Percentiles rank a stretch among this genome's conserved stretches.
phyloP scores from a whole-genome alignment of 306 rosid genomes.

The Lagenaria siceraria region DNA sequence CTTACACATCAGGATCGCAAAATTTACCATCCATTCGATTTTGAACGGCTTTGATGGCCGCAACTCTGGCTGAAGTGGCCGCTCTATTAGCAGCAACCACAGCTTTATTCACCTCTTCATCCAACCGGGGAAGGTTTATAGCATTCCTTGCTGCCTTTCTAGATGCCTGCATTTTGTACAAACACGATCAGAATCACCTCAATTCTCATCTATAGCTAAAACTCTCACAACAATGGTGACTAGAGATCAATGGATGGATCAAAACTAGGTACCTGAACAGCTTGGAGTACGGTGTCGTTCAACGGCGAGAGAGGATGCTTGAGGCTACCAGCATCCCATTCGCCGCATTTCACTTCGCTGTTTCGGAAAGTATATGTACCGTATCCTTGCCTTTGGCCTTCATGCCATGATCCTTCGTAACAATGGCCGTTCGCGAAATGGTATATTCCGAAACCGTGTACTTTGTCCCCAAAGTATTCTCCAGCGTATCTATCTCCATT shows the following conservation, averaged over 20 bases:
- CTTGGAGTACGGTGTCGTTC: slow-evolving; percentile 43
- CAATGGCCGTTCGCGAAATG: slow-evolving; percentile 92
- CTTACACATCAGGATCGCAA: slow-evolving; percentile 47
- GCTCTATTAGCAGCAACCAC: slow-evolving; percentile 77
- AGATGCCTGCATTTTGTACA: neutral
- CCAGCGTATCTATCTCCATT: slow-evolving; percentile 97
- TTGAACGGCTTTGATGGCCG: slow-evolving; percentile 95
- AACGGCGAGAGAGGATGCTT: slow-evolving; percentile 46
- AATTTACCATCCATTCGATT: slow-evolving; percentile 89
- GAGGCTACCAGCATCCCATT: slow-evolving; percentile 86
- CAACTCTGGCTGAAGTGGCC: slow-evolving; percentile 93
- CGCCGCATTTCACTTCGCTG: slow-evolving; percentile 65
- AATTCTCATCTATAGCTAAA: neutral
- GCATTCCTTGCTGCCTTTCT: slow-evolving; percentile 46
- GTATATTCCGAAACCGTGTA: slow-evolving; percentile 93
- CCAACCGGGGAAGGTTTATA: slow-evolving; percentile 49
- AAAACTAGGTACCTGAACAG: slow-evolving; percentile 52
- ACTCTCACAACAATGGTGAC: neutral
- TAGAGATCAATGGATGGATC: neutral
- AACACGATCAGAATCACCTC: neutral
- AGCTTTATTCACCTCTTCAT: slow-evolving; percentile 70
- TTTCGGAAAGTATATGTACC: slow-evolving; percentile 67
- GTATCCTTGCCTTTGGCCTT: slow-evolving; percentile 83
- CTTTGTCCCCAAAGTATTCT: slow-evolving; percentile 90
- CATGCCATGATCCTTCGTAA: slow-evolving; percentile 98